Base-by-base conservation (phyloP, 768 basidiomycete genomes). In the Russula dissimulans region DNA sequence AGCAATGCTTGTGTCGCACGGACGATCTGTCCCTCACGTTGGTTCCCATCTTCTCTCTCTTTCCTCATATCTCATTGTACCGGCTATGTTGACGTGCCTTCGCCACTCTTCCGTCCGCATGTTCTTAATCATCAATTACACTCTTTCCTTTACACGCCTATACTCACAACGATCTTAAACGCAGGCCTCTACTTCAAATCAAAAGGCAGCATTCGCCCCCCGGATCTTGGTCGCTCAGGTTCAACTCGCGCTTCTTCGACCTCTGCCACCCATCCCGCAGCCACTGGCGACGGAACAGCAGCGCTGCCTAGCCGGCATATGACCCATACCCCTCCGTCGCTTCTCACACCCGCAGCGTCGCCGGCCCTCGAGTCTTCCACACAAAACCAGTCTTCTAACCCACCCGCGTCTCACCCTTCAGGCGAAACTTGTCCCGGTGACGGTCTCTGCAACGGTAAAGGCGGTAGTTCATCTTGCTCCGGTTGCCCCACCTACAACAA, bases 401-500 rank as follows among this genome's bases (percentile, higher is more conserved):
- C 43, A 29, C 41, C 47, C 22, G 42, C 55, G 7, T 48, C 44
- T 17, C 68, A 68, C 44, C 54, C 46, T 58, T 70, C 71, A 36
- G 87, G 51, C 56, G 61, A 89, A 63, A 95, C 95, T n/a, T 99
- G 97, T 73, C 97, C 97, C 4, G 97, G 97, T 59, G 97, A 97
- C 75, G 97, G 97, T 38, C 82, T 91, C 66, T 99, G 97, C 75
- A 92, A 99, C 74, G 97, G 97, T 65, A 95, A 91, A 12, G 97
- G 97, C 67, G 97, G 97, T 55, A 85, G 92, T 65, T 84, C 83
- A 61, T 87, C 91, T 63, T 99, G 97, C 73, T 83, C 87, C 65
- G 97, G 97, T 47, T 99, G 97, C 72, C 97, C 97, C 12, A 95
- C 95, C 36, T 93, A 85, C 76, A 99, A 97, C 78, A 99, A 99